A percentile compares a stretch with the other conserved stretches of the same genome.
Conservation (phyloP, 2,329 filamentous ascomycete species). For the Alternaria sp. region DNA sequence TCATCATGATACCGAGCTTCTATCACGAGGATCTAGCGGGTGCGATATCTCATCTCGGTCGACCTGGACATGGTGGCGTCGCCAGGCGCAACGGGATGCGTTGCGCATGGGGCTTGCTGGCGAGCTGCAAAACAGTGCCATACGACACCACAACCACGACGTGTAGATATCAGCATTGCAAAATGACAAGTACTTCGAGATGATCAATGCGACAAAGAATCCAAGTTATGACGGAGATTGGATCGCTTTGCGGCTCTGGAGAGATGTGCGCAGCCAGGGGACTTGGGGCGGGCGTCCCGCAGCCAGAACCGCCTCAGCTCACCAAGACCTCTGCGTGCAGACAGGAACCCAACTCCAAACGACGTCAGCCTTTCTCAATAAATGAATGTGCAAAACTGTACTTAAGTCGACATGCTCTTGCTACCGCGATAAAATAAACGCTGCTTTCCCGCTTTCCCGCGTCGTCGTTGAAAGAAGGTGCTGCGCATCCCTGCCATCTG, state of each 20-base stretch:
- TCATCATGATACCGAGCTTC: not conserved
- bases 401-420: not conserved
- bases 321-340: not conserved
- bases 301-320: not conserved
- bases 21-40: not conserved
- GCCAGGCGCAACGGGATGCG: not conserved
- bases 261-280: not conserved
- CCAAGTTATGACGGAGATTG: rapidly evolving
- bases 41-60: not conserved
- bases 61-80: not conserved
- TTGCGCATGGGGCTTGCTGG: not conserved
- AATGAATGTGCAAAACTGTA: not conserved
- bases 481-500: not conserved
- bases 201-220: not conserved
- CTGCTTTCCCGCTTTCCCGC: not conserved
- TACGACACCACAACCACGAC: not conserved
- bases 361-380: not conserved
- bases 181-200: not conserved
- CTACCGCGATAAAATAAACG: not conserved
- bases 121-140: not conserved
- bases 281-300: not conserved
- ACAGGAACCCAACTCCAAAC: not conserved
- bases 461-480: not conserved
- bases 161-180: not conserved
- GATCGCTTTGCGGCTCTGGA: not conserved